Evolutionary conservation across 345 rosid genomes (phyloP).

Genomic region (Moricandia moricandioides): DNA sequence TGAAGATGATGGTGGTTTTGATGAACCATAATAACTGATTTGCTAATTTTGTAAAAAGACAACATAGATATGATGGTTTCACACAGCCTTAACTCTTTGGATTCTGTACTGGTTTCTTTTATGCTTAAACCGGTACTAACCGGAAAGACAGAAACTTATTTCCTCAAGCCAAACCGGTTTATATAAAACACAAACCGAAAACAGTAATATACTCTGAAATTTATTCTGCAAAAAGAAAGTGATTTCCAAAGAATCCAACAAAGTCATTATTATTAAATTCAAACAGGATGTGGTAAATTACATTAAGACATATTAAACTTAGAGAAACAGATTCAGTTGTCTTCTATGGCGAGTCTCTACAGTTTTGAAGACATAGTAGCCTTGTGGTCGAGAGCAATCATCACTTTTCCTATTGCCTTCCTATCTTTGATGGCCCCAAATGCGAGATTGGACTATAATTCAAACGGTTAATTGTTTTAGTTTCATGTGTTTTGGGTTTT

Average conservation of each 20-base stretch:
- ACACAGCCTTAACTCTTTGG: background rate
- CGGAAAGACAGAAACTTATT: background rate
- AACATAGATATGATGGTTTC: background rate
- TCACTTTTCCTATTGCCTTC: constrained; percentile 87
- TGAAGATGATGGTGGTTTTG: background rate
- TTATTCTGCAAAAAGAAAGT: constrained; percentile 10
- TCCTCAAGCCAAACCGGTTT: background rate
- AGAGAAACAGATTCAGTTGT: background rate
- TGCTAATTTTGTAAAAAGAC: background rate
- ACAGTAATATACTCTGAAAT: background rate
- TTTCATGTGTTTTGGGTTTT: background rate
- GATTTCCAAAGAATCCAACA: background rate
- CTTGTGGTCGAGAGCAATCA: constrained; percentile 54
- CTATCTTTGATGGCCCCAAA: constrained; percentile 78
- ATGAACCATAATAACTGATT: background rate
- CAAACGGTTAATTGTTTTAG: background rate
- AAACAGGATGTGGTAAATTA: background rate
- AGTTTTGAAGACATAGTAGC: constrained; percentile 55
- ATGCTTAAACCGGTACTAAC: background rate
- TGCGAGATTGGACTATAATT: constrained; percentile 72
- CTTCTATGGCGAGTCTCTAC: constrained; percentile 26
- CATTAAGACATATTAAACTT: background rate
- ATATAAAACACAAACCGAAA: background rate
- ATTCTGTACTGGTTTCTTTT: background rate
- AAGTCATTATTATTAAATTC: background rate